Conservation (phyloP, 805 yeast species). For the Starmerella bacillaris region DNA sequence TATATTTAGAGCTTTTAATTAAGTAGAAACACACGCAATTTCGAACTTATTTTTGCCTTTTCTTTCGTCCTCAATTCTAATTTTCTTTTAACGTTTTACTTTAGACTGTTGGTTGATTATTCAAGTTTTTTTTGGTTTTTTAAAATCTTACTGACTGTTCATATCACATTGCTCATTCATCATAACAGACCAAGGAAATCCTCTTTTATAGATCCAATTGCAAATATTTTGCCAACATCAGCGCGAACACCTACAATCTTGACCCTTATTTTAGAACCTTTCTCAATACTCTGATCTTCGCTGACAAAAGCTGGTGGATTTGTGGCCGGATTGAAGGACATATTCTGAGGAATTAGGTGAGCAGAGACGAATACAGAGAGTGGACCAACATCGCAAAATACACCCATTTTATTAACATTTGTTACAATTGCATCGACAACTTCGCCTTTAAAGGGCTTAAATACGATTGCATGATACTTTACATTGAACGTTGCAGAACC, state of each 20-base stretch:
- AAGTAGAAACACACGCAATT: no score
- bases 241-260: constrained; percentile 95
- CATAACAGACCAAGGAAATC: constrained; percentile 81
- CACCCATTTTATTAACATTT: constrained; percentile 85
- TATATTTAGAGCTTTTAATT: no score
- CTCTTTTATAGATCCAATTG: constrained; percentile 94
- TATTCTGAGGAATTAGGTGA: constrained; percentile 83
- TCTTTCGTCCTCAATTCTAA: no score
- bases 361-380: constrained; percentile 85
- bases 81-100: no score
- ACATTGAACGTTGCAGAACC: constrained; percentile 96
- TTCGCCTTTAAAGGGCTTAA: constrained; percentile 98
- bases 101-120: no score
- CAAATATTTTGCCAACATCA: constrained; percentile 91
- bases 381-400: constrained; percentile 97
- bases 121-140: no score
- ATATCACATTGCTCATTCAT: no score
- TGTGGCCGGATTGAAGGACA: constrained; percentile 84
- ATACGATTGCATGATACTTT: constrained; percentile 87
- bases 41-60: no score
- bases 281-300: constrained; percentile 86
- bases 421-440: constrained; percentile 95
- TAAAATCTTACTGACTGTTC: no score
- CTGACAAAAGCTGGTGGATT: constrained; percentile 97
- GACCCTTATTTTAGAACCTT: constrained; percentile 82